Conservation (phyloP, 2,329 filamentous ascomycete genomes). For the Rachicladosporium sp. region DNA sequence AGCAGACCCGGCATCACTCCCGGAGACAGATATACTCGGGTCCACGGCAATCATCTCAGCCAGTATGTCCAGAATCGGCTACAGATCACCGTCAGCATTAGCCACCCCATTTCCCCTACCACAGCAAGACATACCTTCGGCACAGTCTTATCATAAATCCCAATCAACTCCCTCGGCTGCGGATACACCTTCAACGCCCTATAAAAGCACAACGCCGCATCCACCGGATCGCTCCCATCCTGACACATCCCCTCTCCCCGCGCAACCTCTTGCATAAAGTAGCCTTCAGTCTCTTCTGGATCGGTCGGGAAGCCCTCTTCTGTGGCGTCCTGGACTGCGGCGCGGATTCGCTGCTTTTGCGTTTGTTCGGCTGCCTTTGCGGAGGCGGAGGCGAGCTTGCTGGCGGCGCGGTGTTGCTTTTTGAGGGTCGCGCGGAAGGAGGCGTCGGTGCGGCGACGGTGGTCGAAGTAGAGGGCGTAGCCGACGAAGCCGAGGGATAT, state of each 20-base stretch:
- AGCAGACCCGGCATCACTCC: conserved; percentile 11
- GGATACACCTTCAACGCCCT: conserved; percentile 98
- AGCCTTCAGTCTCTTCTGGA: conserved; percentile 85
- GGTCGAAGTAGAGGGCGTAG: conserved; percentile 56
- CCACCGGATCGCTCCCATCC: conserved; percentile 66
- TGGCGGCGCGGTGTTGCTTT: conserved; percentile 62
- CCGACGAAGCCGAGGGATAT: conserved; percentile 47
- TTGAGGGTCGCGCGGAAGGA: conserved; percentile 53
- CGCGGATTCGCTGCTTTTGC: conserved; percentile 63
- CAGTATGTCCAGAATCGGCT: conserved; percentile 88
- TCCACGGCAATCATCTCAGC: conserved; percentile 97
- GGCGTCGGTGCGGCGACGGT: conserved; percentile 50
- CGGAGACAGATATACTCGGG: conserved; percentile 39
- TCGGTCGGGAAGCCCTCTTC: conserved; percentile 84
- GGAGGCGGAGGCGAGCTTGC: conserved; percentile 59
- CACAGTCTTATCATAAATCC: conserved; percentile 97
- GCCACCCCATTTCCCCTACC: neutral
- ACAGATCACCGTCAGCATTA: conserved; percentile 7
- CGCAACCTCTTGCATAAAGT: conserved; percentile 93
- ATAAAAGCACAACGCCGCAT: conserved; percentile 92
- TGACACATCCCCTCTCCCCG: conserved; percentile 71
- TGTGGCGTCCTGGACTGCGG: conserved; percentile 66
- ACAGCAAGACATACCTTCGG: conserved; percentile 57
- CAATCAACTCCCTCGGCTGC: conserved; percentile 79
- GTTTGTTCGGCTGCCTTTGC: conserved; percentile 52